phyloP scores from a whole-genome alignment of 179 eudicot species.

The Gypsophila paniculata region DNA sequence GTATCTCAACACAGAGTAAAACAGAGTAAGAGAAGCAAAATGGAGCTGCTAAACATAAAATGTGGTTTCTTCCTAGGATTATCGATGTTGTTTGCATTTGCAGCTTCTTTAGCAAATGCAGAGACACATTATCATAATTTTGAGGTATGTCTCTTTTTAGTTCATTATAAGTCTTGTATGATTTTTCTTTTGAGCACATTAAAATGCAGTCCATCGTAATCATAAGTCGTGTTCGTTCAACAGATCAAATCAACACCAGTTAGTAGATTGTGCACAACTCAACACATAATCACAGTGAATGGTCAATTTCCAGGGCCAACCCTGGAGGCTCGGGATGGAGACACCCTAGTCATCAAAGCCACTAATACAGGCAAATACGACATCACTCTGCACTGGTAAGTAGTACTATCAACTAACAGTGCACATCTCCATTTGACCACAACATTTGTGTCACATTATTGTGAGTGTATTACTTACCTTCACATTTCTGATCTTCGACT shows the following conservation, averaged over 20 bases:
- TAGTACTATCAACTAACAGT: background rate
- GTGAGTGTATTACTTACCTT: background rate
- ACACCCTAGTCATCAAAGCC: constrained; percentile 38
- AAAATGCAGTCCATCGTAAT: background rate
- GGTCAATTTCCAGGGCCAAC: constrained; percentile 47
- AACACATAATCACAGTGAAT: constrained; percentile 40
- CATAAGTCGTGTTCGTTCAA: constrained; percentile 1
- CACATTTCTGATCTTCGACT: background rate
- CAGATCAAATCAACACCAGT: constrained; percentile 41
- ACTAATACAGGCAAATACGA: constrained; percentile 44
- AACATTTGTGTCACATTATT: background rate
- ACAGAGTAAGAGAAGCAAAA: constrained; percentile 23
- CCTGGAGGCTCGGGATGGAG: constrained; percentile 36
- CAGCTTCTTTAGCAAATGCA: constrained; percentile 37
- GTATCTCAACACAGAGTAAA: constrained; percentile 16
- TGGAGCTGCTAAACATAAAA: constrained; percentile 27
- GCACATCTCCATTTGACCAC: background rate
- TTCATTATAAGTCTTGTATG: background rate
- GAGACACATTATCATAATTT: constrained; percentile 53
- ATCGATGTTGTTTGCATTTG: constrained; percentile 24
- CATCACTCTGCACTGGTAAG: constrained; percentile 45
- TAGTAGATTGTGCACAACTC: constrained; percentile 41
- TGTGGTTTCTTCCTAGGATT: constrained; percentile 29
- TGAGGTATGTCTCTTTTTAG: constrained; percentile 34
- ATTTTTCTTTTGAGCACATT: background rate